These are phyloP conservation scores for Pyrus betulifolia DNA, from an alignment of 306 rosid genomes.

Conservation along the genomic window DNA sequence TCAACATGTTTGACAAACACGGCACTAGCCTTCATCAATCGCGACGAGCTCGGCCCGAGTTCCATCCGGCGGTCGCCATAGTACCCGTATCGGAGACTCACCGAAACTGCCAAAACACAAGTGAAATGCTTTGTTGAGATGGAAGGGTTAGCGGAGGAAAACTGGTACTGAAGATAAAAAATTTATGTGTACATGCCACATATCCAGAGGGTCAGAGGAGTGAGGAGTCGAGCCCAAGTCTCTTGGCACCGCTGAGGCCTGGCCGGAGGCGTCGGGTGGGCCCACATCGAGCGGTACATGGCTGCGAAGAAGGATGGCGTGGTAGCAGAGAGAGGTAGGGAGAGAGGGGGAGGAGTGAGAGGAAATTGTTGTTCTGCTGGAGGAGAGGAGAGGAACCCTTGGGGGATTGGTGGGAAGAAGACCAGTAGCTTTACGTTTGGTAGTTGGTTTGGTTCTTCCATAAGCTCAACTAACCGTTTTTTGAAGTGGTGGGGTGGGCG, in stretches of 20 bases:
- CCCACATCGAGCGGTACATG: slow-evolving; percentile 25
- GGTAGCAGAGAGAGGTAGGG: neutral
- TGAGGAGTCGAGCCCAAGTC: slow-evolving; percentile 25
- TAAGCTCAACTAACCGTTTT: slow-evolving; percentile 27
- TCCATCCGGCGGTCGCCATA: slow-evolving; percentile 46
- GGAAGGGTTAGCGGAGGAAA: neutral
- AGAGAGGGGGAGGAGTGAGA: neutral
- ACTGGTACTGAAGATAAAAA: slow-evolving; percentile 22
- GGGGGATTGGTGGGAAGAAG: neutral
- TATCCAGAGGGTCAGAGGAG: slow-evolving; percentile 51
- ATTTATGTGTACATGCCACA: slow-evolving; percentile 59
- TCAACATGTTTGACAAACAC: slow-evolving; percentile 45
- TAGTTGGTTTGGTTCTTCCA: neutral
- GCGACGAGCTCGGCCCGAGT: slow-evolving; percentile 69
- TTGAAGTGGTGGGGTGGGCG: slow-evolving; percentile 20
- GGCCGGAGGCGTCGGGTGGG: neutral
- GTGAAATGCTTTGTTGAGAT: slow-evolving; percentile 20
- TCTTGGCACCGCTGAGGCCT: slow-evolving; percentile 28
- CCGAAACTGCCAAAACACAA: slow-evolving; percentile 43
- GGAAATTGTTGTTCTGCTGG: neutral
- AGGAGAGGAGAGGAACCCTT: neutral
- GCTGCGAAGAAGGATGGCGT: neutral
- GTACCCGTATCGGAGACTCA: slow-evolving; percentile 42
- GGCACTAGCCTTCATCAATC: slow-evolving; percentile 44
- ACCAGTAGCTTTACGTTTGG: slow-evolving; percentile 26